A percentile compares a stretch with the other conserved stretches of the same genome.
These are phyloP conservation scores for Mortierella sp. DNA, from an alignment of 371 early-diverging fungal genomes.

Conservation along the genomic window DNA sequence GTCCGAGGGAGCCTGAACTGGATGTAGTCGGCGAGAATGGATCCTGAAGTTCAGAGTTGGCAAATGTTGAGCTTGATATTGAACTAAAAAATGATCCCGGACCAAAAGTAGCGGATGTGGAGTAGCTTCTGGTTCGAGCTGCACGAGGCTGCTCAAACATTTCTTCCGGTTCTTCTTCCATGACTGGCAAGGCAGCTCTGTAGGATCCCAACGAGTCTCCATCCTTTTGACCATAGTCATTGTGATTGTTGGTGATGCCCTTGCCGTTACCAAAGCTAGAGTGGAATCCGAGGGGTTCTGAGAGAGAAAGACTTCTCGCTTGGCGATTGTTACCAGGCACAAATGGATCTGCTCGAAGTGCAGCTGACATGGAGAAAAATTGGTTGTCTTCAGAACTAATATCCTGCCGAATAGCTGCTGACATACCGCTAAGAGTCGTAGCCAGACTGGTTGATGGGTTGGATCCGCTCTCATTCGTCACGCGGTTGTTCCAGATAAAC, in stretches of 20 bases:
- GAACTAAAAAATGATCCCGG: conserved; percentile 19
- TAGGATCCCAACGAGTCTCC: conserved; percentile 14
- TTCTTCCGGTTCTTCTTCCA: conserved; percentile 47
- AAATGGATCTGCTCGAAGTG: conserved; percentile 26
- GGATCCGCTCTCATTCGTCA: conserved; percentile 9
- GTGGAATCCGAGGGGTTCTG: conserved; percentile 30
- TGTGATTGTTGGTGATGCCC: conserved; percentile 3
- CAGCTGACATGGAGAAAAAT: conserved; percentile 24
- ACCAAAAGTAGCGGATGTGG: conserved; percentile 48
- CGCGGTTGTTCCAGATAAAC: conserved; percentile 36
- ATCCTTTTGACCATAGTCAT: conserved; percentile 20
- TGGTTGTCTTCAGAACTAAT: neutral
- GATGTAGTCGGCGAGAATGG: conserved; percentile 10
- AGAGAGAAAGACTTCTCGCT: conserved; percentile 34
- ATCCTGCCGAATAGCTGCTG: conserved; percentile 7
- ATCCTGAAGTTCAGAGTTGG: conserved; percentile 2
- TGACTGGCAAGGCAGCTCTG: conserved; percentile 20
- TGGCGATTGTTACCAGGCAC: conserved; percentile 20
- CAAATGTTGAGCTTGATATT: conserved; percentile 12
- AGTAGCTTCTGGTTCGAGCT: conserved; percentile 35
- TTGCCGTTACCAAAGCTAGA: conserved; percentile 5
- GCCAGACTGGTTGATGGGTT: conserved; percentile 7
- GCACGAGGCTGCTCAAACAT: conserved; percentile 26
- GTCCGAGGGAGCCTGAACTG: conserved; percentile 2
- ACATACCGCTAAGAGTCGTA: conserved; percentile 5